Evolutionary conservation across 2,329 filamentous ascomycete species (phyloP), one percentile per base, ranked within the genome.

Genomic region (Pseudophaeomoniella oleicola): DNA sequence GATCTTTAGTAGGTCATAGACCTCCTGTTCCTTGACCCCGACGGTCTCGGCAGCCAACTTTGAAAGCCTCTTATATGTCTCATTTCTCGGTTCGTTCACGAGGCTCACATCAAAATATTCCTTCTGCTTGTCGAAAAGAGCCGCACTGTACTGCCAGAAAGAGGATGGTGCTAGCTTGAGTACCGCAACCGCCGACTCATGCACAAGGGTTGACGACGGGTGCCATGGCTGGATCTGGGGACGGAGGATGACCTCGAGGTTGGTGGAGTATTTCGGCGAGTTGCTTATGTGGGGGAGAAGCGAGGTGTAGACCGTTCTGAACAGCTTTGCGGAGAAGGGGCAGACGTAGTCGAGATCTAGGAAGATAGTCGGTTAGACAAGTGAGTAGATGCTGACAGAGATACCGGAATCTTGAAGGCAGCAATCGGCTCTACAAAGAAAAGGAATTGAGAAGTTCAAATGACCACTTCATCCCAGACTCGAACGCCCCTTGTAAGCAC

Each of bases 151-250:
- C 12, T 69, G 65, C 76, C 80, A 93, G 69, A 92, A 96, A 46
- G 75, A 76, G 13, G 68, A 64, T 0, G 82, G 79, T 2, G 74
- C 64, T 4, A 84, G 58, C 36, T 71, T 72, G 47, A 88, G 69
- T 1, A 94, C 84, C 2, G 86, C 88, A 19, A 85, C 71, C 3
- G 67, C 87, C 19, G 86, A 81, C 69, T 96, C 88, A 38, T 65
- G 59, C 5, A 52, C 53, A 9, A 86, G 69, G 4, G 81, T 86
- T 30, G 76, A 86, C 14, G 81, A 85, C 2, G 88, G 88, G 61
- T 96, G 87, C 88, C 88, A 94, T 11, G 86, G 85, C 63, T 94
- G 86, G 50, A 94, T 75, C 56, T 94, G 86, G 56, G 88, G 87
- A 35, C 87, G 80, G 67, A 94, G 83, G 51, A 96, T 72, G 47